Evolutionary conservation across 257 asterid species (phyloP), one percentile per base, ranked within the genome.

Genomic region (Scutellaria baicalensis): DNA sequence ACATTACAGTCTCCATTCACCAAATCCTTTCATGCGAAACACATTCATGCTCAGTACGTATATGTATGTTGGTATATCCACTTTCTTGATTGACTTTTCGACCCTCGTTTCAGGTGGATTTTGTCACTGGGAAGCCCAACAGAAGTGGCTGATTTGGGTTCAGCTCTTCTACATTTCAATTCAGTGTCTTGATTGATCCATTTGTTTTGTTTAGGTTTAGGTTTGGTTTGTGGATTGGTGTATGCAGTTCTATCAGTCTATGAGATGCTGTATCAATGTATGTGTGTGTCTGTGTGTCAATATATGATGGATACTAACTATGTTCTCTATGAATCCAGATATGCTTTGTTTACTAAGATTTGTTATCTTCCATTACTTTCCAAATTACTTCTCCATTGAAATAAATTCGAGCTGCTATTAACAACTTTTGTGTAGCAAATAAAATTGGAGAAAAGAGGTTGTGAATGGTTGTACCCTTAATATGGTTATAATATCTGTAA

Each of bases 111-210:
- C 91, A 89, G 96, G 87, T 23, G 70, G 77, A 72, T 78, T 74
- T 72, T 45, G 44, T 45, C 54, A 77, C 86, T 50, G 92, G 73
- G 16, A 92, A 92, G 83, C 98, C 98, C 71, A 81, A 48, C 42
- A 81, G 92, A 80, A 86, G 90, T 69, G 92, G 78, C 63, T 81
- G 80, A 81, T 38, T 49, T 69, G 51, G 57, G 33, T 4, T 18
- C 59, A 17, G 23, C 66, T 17, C 31, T 14, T 16, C 21, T 17
- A 6, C 48, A 3, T 43, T 60, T 61, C 54, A 11, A 31, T 38
- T 62, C 50, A 16, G 48, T 35, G 39, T 18, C 10, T 65, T 40
- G 40, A 12, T 14, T 71, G 62, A 68, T 55, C 31, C 9, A 51
- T 58, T 14, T 43, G 55, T 39, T 69, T 11, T 49, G 49, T 16